Conservation (phyloP, 2,329 filamentous ascomycete genomes). For the Torrubiella hemipterigena region DNA sequence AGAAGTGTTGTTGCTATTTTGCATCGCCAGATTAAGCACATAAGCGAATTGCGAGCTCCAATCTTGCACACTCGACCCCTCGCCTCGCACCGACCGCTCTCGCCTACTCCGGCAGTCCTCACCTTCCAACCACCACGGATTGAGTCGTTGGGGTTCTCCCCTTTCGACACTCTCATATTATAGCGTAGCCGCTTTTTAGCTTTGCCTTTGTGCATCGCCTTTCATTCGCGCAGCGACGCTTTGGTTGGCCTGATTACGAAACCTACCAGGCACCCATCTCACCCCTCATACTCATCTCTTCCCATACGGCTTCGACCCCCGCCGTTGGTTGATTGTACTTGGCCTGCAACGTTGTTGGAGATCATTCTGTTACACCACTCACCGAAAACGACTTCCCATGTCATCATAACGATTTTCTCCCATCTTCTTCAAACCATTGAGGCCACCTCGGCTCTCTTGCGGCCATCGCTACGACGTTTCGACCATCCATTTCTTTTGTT, state of each 20-base stretch:
- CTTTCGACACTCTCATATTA: slow-evolving; percentile 7
- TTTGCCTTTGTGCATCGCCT: slow-evolving; percentile 2
- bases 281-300: slow-evolving; percentile 2
- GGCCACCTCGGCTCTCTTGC: slow-evolving; percentile 17
- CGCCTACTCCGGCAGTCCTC: no score
- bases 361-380: slow-evolving; percentile 15
- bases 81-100: background rate
- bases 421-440: slow-evolving; percentile 18
- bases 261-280: no score
- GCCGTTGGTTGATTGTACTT: slow-evolving; percentile 9
- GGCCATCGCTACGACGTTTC: slow-evolving; percentile 18
- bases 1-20: no score
- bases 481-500: slow-evolving; percentile 24
- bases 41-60: background rate
- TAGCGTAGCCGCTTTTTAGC: slow-evolving; percentile 1
- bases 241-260: no score
- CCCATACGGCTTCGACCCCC: slow-evolving; percentile 16
- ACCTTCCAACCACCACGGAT: slow-evolving; percentile 7
- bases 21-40: no score
- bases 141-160: slow-evolving; percentile 15
- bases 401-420: slow-evolving; percentile 29
- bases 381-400: slow-evolving; percentile 19
- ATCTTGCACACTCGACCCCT: background rate
- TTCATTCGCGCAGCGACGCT: slow-evolving; percentile 6
- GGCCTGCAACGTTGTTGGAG: slow-evolving; percentile 7